A percentile compares a stretch with the other conserved stretches of the same genome.
These are phyloP conservation scores for Penicillium cosmopolitanum DNA, from an alignment of 495 filamentous ascomycete species.

Conservation along the genomic window DNA sequence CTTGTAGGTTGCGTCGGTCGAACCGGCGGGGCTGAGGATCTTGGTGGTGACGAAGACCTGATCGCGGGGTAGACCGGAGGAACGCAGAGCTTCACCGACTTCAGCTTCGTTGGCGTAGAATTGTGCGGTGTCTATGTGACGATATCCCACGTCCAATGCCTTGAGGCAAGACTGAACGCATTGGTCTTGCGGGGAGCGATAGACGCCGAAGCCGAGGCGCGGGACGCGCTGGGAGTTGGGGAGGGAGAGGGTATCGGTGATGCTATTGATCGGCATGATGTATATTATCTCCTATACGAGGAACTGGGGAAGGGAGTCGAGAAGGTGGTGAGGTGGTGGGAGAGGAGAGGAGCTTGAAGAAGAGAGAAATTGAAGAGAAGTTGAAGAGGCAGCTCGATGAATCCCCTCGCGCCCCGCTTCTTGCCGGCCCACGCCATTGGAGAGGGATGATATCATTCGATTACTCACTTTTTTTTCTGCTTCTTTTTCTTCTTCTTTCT, in stretches of 20 bases:
- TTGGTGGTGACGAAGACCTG: conserved; percentile 72
- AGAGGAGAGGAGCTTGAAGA: background rate
- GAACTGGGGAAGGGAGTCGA: background rate
- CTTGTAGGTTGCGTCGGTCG: conserved; percentile 60
- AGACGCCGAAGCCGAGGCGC: conserved; percentile 76
- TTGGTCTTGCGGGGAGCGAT: conserved; percentile 53
- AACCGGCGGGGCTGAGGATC: conserved; percentile 59
- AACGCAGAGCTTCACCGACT: conserved; percentile 64
- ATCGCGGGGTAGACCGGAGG: conserved; percentile 55
- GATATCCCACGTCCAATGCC: conserved; percentile 67
- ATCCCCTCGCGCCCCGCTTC: conserved; percentile 16
- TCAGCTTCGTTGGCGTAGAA: conserved; percentile 70
- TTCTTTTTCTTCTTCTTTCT: background rate
- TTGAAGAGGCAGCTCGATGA: background rate
- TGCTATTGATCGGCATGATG: conserved; percentile 28
- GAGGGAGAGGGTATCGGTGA: conserved; percentile 55
- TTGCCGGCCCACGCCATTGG: conserved; percentile 15
- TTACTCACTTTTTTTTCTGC: conserved; percentile 10
- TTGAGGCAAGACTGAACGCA: conserved; percentile 60
- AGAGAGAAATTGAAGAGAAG: conserved; percentile 11
- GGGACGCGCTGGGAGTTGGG: conserved; percentile 63
- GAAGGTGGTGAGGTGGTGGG: background rate
- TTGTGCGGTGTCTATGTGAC: conserved; percentile 75
- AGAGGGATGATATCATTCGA: conserved; percentile 22
- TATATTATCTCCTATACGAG: background rate